Percentiles rank a stretch among this genome's conserved stretches.
Evolutionary conservation across 2,329 filamentous ascomycete genomes (phyloP).

Genomic region (Calonectria ilicicola): DNA sequence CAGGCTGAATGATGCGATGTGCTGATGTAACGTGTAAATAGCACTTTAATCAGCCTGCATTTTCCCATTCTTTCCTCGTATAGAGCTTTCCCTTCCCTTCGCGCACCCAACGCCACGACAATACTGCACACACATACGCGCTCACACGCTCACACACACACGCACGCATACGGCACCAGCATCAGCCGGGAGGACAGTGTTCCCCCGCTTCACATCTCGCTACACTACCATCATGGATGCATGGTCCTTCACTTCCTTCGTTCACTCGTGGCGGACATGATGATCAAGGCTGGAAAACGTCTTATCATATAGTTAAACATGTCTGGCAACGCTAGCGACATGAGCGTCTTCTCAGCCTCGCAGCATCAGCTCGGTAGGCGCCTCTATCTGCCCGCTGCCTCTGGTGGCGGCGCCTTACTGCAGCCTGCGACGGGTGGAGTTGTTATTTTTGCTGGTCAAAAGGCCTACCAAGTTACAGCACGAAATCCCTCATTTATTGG

Average conservation of each 20-base stretch:
- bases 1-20: not conserved
- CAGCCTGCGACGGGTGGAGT: not conserved
- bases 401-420: not conserved
- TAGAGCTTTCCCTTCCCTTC: not conserved
- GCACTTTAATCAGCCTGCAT: not conserved
- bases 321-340: not conserved
- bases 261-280: not conserved
- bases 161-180: no score
- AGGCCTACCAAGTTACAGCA: constrained; percentile 1
- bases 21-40: not conserved
- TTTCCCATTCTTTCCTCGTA: not conserved
- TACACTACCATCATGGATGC: not conserved
- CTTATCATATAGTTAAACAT: not conserved
- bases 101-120: not conserved
- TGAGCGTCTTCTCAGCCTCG: not conserved
- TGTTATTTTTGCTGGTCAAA: not conserved
- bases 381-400: not conserved
- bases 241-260: not conserved
- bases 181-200: not conserved
- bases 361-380: not conserved
- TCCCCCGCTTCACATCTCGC: not conserved
- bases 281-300: not conserved
- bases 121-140: not conserved
- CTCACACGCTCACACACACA: no score
- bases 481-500: not conserved